Percentiles rank a stretch among this genome's conserved stretches.
Conservation (phyloP, 495 filamentous ascomycete genomes). For the Cercophora newfieldiana region DNA sequence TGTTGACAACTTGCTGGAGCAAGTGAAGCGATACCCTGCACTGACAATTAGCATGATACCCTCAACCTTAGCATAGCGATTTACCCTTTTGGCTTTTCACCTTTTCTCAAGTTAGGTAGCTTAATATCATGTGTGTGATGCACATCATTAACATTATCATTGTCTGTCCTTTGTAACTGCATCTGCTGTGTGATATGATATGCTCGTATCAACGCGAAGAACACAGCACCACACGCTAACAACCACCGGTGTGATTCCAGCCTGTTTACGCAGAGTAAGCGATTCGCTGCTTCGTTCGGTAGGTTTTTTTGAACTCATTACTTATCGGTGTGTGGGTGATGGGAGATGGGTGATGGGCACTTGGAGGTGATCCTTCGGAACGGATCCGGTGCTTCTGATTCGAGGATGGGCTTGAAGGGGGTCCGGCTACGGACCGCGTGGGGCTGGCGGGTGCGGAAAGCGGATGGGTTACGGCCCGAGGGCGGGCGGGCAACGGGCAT, state of each 20-base stretch:
- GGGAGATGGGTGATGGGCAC: background rate
- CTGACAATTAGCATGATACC: constrained; percentile 4
- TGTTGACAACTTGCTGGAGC: background rate
- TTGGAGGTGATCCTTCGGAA: background rate
- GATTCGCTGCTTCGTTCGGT: background rate
- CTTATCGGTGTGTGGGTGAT: background rate
- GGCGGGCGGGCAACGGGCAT: background rate
- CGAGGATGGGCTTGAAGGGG: background rate
- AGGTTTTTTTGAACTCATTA: background rate
- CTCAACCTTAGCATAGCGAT: constrained; percentile 6
- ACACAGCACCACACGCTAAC: no score
- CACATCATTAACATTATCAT: background rate
- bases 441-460: background rate
- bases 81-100: background rate
- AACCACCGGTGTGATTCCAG: background rate
- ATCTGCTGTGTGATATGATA: background rate
- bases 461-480: background rate
- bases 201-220: background rate
- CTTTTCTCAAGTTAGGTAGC: background rate
- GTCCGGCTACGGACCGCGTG: background rate
- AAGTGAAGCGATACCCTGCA: background rate
- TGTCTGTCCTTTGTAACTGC: background rate
- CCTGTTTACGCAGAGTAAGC: background rate
- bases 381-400: background rate
- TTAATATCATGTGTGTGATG: background rate